Base-by-base conservation (phyloP, 345 rosid species). In the Citrus trifoliata region DNA sequence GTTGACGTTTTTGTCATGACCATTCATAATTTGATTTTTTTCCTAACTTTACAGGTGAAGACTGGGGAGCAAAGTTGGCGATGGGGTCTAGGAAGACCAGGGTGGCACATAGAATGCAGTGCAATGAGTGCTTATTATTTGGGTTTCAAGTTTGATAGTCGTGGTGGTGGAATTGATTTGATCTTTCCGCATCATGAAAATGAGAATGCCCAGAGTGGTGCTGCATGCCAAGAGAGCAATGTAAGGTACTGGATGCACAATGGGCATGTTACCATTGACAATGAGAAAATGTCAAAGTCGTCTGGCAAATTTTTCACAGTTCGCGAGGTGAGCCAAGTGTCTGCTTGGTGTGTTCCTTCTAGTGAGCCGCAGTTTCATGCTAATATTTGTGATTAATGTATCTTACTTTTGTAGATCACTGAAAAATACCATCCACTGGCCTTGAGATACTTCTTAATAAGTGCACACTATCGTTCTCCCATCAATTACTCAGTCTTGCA, bases 31-130 rank as follows among this genome's bases (percentile, higher is more conserved):
- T 24, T 76, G 67, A 73, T n/a, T 67, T 28, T 69, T 75, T 24
- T 64, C n/a, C 48, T 59, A 62, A 28, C 78, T 35, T 64, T 87
- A 85, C 88, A 95, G 98, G 97, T 92, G 40, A 96, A 94, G 85
- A 93, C 93, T n/a, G 95, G 83, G 63, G 99, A 96, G 80, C 94
- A 91, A 70, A 85, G 88, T 42, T 96, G 97, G 99, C 89, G 91
- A 0, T 93, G 99, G 99, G 98, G 96, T 80, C 89, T 30, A 73
- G 98, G 99, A 73, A 89, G 99, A 80, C 98, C 97, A 9, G 99
- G 98, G 53, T 94, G 99, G 98, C 98, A 96, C 77, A 96, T 96
- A 25, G 99, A 96, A 83, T 95, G 98, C 91, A 93, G 98, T 83
- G 97, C 98, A n/a, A 91, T 91, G 98, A 95, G 95, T 89, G 93